Percentiles rank a stretch among this genome's conserved stretches.
These are phyloP conservation scores for Peronospora belbahrii DNA, from an alignment of 352 stramenopile genomes.

Conservation along the genomic window DNA sequence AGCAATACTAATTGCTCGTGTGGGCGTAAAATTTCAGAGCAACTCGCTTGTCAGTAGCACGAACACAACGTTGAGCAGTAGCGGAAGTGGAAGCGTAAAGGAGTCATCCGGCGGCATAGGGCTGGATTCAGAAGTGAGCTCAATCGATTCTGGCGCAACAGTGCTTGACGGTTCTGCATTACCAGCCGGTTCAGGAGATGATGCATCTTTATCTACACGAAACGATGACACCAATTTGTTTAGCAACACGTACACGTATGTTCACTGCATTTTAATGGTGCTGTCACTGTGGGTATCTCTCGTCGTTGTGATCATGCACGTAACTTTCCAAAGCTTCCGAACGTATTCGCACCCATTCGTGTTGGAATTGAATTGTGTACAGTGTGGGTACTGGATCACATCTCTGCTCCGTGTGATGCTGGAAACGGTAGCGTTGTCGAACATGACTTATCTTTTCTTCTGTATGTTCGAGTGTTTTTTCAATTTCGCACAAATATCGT, in stretches of 20 bases:
- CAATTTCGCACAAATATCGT: constrained; percentile 73
- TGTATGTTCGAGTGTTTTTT: constrained; percentile 72
- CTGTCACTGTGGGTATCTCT: constrained; percentile 71
- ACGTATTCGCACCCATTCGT: constrained; percentile 68
- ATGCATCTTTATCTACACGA: constrained; percentile 1
- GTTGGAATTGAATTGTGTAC: constrained; percentile 53
- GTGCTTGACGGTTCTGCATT: constrained; percentile 1
- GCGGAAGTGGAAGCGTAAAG: constrained; percentile 1
- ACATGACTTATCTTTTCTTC: constrained; percentile 51
- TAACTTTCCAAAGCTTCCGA: constrained; percentile 64
- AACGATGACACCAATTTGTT: constrained; percentile 11
- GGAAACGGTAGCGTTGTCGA: constrained; percentile 28
- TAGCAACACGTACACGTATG: constrained; percentile 46
- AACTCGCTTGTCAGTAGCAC: constrained; percentile 13
- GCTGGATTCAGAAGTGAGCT: constrained; percentile 18
- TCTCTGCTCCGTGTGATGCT: constrained; percentile 57
- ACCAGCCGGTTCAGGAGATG: constrained; percentile 2
- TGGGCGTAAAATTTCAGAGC: constrained; percentile 35
- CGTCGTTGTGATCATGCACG: constrained; percentile 66
- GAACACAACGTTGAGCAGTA: constrained; percentile 14
- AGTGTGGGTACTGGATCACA: constrained; percentile 70
- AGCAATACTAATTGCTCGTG: constrained; percentile 48
- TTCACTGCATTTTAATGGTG: constrained; percentile 68
- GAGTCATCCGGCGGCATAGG: constrained; percentile 12
- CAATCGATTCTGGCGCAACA: constrained; percentile 3